These are phyloP conservation scores for Neonectria neomacrospora DNA, from an alignment of 2,329 filamentous ascomycete genomes.

Conservation along the genomic window DNA sequence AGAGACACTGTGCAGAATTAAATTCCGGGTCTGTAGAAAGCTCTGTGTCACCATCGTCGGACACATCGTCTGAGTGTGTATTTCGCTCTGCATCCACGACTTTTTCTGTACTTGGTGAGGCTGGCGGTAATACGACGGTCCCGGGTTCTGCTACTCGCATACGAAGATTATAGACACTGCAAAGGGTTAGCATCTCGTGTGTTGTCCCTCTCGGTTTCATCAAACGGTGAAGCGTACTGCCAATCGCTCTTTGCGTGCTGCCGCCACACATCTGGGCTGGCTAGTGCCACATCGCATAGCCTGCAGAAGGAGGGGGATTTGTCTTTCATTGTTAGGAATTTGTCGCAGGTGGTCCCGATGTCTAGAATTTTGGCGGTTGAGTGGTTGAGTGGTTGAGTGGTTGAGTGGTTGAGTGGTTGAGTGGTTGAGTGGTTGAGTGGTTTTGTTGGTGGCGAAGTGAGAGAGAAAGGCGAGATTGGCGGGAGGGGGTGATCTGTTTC, in stretches of 20 bases:
- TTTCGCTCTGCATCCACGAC: not conserved
- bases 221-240: not conserved
- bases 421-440: not conserved
- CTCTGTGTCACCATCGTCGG: not conserved
- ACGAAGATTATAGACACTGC: not conserved
- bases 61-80: not conserved
- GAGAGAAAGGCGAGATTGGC: too few species aligned
- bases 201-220: not conserved
- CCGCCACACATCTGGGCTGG: not conserved
- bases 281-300: not conserved
- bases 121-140: not conserved
- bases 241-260: not conserved
- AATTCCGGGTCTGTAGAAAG: not conserved
- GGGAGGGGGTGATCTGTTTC: too few species aligned
- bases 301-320: not conserved
- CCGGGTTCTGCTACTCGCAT: not conserved
- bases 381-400: not conserved
- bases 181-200: not conserved
- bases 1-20: conserved; percentile 51
- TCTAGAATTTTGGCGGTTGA: not conserved
- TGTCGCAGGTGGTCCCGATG: not conserved
- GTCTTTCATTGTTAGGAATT: not conserved
- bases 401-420: not conserved
- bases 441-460: too few species aligned
- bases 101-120: not conserved